Evolutionary conservation across 805 yeast species (phyloP), one percentile per base, ranked within the genome.

Genomic region (Saccharomycopsis selenospora): DNA sequence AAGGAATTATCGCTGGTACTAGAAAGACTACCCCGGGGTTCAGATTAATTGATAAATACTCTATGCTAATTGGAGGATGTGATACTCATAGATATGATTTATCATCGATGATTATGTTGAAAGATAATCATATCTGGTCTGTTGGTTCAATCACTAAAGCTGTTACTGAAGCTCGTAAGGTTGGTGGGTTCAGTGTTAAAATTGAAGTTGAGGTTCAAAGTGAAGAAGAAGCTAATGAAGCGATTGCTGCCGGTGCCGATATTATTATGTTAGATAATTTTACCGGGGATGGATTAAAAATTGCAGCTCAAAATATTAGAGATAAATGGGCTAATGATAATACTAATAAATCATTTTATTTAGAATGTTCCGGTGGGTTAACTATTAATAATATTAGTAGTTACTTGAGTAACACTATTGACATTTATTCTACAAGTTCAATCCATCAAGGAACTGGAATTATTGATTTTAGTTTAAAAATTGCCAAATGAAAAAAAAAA

Each of bases 21-120:
- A 77, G 98, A 61, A 90, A 90, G 66, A 91, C 97, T n/a, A 91
- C 98, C 0, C 98, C 98, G 0, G 98, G 98, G 0, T 74, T 90
- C 54, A 77, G 98, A 59, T 70, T 82, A 40, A 67, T 91, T 50
- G 98, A 90, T 62, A 90, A 90, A 63, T 90, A 90, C 66, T 83
- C 95, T 22, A 91, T 90, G 98, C 68, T 87, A 27, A 95, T 90
- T 7, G 98, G 97, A 27, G 97, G 97, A 2, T 85, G 87, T 48
- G 98, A 90, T 61, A 76, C 93, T 48, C 98, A 90, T 64, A 73
- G 98, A 55, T 87, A 87, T 61, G 97, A 91, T 62, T 75, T 90
- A 49, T 82, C 93, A 41, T 77, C 93, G 1, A 90, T 90, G 98
- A 90, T 91, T 2, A 90, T 91, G 98, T 75, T 90, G 57, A 90